Evolutionary conservation across 306 rosid species (phyloP).

Genomic region (Urtica urens): DNA sequence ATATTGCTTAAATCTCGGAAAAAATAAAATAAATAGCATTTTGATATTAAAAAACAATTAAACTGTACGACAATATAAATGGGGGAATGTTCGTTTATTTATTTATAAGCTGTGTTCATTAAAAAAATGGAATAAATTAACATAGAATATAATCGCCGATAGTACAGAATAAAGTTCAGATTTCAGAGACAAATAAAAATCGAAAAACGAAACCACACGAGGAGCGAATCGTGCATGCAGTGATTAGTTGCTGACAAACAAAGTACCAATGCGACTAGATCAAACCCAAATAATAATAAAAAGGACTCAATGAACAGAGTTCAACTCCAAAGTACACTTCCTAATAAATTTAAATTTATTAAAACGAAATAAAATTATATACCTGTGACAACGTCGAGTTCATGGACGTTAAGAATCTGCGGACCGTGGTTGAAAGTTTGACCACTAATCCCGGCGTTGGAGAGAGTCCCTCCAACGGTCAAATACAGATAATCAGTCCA

Average conservation of each 20-base stretch:
- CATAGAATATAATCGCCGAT: not conserved
- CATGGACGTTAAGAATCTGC: constrained; percentile 60
- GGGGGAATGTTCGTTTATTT: constrained; percentile 1
- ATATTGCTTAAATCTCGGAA: no score
- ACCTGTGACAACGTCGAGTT: constrained; percentile 96
- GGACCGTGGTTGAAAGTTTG: constrained; percentile 93
- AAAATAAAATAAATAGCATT: no score
- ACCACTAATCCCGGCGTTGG: constrained; percentile 91
- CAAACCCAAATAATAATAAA: constrained; percentile 1
- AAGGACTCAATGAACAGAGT: no score
- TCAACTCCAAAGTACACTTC: not conserved
- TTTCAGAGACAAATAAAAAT: not conserved
- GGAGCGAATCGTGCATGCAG: not conserved
- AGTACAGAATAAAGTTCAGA: not conserved
- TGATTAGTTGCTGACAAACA: not conserved
- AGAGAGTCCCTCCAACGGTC: constrained; percentile 90
- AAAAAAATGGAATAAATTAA: no score
- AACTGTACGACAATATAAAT: no score
- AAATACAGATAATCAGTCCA: constrained; percentile 94
- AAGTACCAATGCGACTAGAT: not conserved
- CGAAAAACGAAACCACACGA: not conserved
- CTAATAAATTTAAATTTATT: no score
- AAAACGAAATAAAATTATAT: not conserved
- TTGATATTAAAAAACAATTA: no score
- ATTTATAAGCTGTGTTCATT: no score